Evolutionary conservation across 768 basidiomycete genomes (phyloP).

Genomic region (Podaxis sp.): DNA sequence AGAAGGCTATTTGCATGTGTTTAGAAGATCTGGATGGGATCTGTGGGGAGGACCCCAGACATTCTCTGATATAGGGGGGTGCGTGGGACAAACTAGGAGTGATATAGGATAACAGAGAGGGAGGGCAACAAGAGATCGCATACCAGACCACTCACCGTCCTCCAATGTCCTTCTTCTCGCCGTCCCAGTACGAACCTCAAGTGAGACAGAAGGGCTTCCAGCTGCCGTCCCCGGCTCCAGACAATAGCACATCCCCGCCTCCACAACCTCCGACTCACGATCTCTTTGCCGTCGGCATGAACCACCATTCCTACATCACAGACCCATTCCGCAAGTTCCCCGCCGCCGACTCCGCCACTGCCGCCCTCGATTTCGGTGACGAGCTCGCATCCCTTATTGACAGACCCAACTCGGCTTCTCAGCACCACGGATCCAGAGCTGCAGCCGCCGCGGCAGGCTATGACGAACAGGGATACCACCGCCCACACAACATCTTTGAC

Average conservation of each 20-base stretch:
- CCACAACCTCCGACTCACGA: slow-evolving; percentile 27
- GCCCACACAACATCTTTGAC: slow-evolving; percentile 59
- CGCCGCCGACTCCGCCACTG: slow-evolving; percentile 22
- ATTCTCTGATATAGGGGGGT: slow-evolving; percentile 6
- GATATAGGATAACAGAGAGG: slow-evolving; percentile 3
- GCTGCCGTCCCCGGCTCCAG: slow-evolving; percentile 44
- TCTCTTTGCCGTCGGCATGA: slow-evolving; percentile 36
- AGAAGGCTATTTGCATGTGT: slow-evolving; percentile 11
- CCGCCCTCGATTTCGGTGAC: slow-evolving; percentile 58
- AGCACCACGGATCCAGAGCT: slow-evolving; percentile 16
- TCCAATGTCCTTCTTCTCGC: slow-evolving; percentile 37
- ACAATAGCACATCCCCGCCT: slow-evolving; percentile 19
- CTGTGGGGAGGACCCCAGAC: slow-evolving; percentile 6
- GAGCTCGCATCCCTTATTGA: slow-evolving; percentile 63
- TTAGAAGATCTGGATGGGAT: slow-evolving; percentile 7
- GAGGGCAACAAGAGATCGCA: neutral
- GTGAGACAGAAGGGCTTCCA: slow-evolving; percentile 77
- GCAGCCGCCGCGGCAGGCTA: slow-evolving; percentile 6
- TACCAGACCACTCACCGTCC: neutral
- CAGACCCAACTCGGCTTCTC: slow-evolving; percentile 11
- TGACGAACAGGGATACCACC: slow-evolving; percentile 16
- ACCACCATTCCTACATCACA: slow-evolving; percentile 45
- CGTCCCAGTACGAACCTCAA: slow-evolving; percentile 50
- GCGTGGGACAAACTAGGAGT: slow-evolving; percentile 11
- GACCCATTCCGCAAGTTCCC: slow-evolving; percentile 58